Conservation (phyloP, 257 asterid species). For the Thymus quinquecostatus region DNA sequence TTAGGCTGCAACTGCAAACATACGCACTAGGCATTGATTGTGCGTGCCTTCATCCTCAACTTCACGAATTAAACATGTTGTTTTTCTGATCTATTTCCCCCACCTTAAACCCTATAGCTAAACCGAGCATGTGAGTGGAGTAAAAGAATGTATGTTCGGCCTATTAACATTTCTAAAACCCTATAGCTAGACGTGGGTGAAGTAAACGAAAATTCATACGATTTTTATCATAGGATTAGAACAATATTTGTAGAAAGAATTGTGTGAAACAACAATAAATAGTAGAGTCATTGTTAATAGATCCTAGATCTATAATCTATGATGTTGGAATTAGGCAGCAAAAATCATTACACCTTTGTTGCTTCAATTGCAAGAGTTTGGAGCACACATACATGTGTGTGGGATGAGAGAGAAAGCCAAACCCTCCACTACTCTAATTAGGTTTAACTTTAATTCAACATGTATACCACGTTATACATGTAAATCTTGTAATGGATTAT, state of each 20-base stretch:
- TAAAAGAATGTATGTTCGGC: neutral
- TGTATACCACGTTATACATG: neutral
- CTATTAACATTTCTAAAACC: neutral
- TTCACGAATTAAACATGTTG: neutral
- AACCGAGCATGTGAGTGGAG: constrained; percentile 7
- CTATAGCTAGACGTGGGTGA: neutral
- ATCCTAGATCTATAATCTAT: neutral
- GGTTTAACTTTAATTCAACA: neutral
- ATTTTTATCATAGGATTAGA: neutral
- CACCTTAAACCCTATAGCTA: neutral
- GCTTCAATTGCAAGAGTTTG: constrained; percentile 29
- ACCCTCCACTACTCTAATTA: constrained; percentile 2
- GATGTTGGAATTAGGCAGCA: constrained; percentile 6
- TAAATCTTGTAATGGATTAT: too few relatives aligned
- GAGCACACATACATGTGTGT: neutral
- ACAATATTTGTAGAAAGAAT: neutral
- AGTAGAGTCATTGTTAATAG: neutral
- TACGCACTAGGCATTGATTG: neutral
- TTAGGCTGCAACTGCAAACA: neutral
- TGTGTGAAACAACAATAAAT: neutral
- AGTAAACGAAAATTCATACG: neutral
- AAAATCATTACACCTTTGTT: constrained; percentile 9
- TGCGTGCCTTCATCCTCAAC: neutral
- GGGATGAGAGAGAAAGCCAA: neutral
- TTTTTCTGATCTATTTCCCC: neutral